Evolutionary conservation across 2,329 filamentous ascomycete genomes (phyloP), one percentile per base, ranked within the genome.

Genomic region (Chrysoporthe deuterocubensis): DNA sequence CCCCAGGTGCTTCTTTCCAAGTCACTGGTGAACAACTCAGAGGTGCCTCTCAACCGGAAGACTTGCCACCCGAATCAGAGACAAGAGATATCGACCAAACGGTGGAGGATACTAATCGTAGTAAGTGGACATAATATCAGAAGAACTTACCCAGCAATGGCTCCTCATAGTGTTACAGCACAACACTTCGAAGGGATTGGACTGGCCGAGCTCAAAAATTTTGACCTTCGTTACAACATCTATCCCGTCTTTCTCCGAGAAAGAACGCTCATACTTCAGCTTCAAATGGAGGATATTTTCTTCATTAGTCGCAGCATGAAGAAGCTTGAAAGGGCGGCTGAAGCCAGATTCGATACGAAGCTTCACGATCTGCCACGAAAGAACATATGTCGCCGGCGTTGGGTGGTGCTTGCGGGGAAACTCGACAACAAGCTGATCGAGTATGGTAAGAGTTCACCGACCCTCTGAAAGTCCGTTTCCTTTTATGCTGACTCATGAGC

Each of bases 201-300:
- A 1, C 59, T 66, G 5, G 59, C 65, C 0, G 26, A 26, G 9
- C 7, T 40, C 6, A 66, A 62, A 16, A 56, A 16, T 7, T 62
- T 13, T 18, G 65, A 66, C 37, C 6, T 2, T 9, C 58, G 59
- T 18, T 62, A 54, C 42, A 48, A 66, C n/a, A 57, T 66, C 59
- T 66, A 66, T 14, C 65, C 26, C n/a, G 58, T 32, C 21, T 62
- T 66, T 46, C 14, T 44, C 2, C 6, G 1, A n/a, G 50, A 54
- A 13, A 56, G 48, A 48, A 16, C 48, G 14, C n/a, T 66, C 46
- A 37, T 62, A 2, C 4, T 66, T 2, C 48, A 66, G 1, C 18
- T 54, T 13, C 18, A n/a, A 9, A 48, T 32, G 2, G n/a, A 52
- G 18, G 40, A 66, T 32, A 46, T 66, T 18, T 8, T 44, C 26